Base-by-base conservation (phyloP, 2,329 filamentous ascomycete genomes). In the Cryphonectria nitschkei region DNA sequence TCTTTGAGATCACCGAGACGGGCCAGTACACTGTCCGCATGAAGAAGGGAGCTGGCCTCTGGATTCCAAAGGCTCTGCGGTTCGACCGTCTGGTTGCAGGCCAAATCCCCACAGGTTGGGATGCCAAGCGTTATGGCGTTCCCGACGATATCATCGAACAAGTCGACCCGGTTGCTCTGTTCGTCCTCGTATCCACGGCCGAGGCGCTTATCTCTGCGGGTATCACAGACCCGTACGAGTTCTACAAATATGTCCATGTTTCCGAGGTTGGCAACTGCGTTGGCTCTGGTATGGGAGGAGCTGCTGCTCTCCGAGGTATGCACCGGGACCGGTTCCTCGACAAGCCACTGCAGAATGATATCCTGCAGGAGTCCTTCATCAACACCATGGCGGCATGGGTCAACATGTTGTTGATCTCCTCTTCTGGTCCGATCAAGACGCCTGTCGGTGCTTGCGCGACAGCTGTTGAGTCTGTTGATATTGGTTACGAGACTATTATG, bases 371-470 rank as follows among this genome's bases (percentile, higher is more conserved):
- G 84, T 98, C 96, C 16, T 99, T 99, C 87, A 98, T 99, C 88
- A 99, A 99, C 87, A 99, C 96, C 69, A 99, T 99, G 95, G 92
- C 93, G 76, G 96, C 96, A 22, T 99, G 96, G 96, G 95, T 99
- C 70, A 99, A 99, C 87, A 99, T 99, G 96, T 86, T 99, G 83
- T 86, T 99, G 74, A 86, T 99, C 74, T 99, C 96, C 5, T 98
- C 96, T 6, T 98, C 96, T 67, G 96, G 96, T 76, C 94, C 96
- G 58, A 98, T 99, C 87, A 98, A 98, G 87, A 98, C 97, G 0
- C 96, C 96, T 3, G 96, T 98, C 67, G 96, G 95, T 85, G 96
- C 96, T 78, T 99, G 96, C 80, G 96, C 96, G 70, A 99, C 96
- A 43, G 93, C 96, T 75, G 95, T 99, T 62, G 97, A 99, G 84